phyloP scores from a whole-genome alignment of 148 eudicot genomes.

The Amaranthus cruentus region DNA sequence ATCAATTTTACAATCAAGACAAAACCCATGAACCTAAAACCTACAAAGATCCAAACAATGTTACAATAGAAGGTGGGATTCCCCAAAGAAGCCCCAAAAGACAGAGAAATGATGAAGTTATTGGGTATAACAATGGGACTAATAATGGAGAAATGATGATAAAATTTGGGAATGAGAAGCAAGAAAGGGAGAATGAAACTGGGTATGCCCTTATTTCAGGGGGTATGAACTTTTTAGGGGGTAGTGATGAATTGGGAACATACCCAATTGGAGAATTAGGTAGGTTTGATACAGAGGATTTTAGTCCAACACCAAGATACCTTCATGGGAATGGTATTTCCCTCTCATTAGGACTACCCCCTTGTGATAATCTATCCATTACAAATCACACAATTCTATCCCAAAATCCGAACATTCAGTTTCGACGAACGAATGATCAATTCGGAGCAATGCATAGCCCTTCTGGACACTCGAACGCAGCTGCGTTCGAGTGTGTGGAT shows the following conservation, averaged over 20 bases:
- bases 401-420: constrained; percentile 39
- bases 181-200: constrained; percentile 21
- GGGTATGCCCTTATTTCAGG: constrained; percentile 41
- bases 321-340: constrained; percentile 45
- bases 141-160: constrained; percentile 28
- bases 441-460: constrained; percentile 30
- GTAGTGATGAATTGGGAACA: constrained; percentile 43
- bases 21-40: constrained; percentile 4
- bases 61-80: constrained; percentile 35
- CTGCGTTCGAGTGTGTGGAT: constrained; percentile 45
- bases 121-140: constrained; percentile 16
- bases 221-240: constrained; percentile 40
- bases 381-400: constrained; percentile 38
- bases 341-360: constrained; percentile 75
- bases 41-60: constrained; percentile 5
- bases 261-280: constrained; percentile 49
- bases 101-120: constrained; percentile 31
- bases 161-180: constrained; percentile 35
- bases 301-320: constrained; percentile 28
- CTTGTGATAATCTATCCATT: constrained; percentile 37
- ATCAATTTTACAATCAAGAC: constrained; percentile 9
- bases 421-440: constrained; percentile 35
- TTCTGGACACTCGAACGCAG: constrained; percentile 32
- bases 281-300: constrained; percentile 49
- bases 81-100: constrained; percentile 51